Evolutionary conservation across 306 rosid genomes (phyloP).

Genomic region (Macrotyloma uniflorum): DNA sequence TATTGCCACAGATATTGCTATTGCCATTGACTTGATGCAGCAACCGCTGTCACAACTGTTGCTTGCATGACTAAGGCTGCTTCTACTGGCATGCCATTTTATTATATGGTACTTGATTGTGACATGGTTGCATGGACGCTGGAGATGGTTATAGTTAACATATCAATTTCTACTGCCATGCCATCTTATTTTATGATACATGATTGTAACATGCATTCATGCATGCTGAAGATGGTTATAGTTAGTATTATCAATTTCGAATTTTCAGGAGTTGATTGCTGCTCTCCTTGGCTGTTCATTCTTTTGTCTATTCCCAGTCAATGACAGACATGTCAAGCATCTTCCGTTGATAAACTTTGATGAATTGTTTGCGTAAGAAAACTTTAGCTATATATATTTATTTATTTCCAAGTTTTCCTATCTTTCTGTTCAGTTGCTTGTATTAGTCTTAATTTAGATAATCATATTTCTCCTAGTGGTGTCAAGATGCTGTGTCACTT

Average conservation of each 20-base stretch:
- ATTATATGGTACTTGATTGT: slow-evolving; percentile 9
- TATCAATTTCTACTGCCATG: neutral
- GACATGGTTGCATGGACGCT: neutral
- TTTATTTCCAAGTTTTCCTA: neutral
- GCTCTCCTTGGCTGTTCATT: slow-evolving; percentile 90
- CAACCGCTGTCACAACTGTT: neutral
- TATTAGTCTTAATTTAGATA: slow-evolving; percentile 26
- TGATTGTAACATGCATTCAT: neutral
- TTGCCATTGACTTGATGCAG: neutral
- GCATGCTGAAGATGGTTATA: neutral
- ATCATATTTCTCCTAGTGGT: slow-evolving; percentile 15
- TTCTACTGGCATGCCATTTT: neutral
- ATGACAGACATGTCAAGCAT: slow-evolving; percentile 50
- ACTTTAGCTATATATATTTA: slow-evolving; percentile 28
- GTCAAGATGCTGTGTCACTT: slow-evolving; percentile 16
- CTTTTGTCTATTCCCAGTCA: slow-evolving; percentile 77
- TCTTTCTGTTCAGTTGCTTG: slow-evolving; percentile 9
- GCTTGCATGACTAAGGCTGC: neutral
- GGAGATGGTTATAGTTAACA: slow-evolving; percentile 12
- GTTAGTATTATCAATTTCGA: slow-evolving; percentile 11
- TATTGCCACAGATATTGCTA: neutral
- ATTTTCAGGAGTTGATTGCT: slow-evolving; percentile 80
- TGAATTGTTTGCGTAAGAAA: slow-evolving; percentile 74
- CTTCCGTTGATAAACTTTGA: slow-evolving; percentile 85
- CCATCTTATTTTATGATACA: neutral